Evolutionary conservation across 108 stramenopile species (phyloP).

Genomic region (Skeletonema grethae): DNA sequence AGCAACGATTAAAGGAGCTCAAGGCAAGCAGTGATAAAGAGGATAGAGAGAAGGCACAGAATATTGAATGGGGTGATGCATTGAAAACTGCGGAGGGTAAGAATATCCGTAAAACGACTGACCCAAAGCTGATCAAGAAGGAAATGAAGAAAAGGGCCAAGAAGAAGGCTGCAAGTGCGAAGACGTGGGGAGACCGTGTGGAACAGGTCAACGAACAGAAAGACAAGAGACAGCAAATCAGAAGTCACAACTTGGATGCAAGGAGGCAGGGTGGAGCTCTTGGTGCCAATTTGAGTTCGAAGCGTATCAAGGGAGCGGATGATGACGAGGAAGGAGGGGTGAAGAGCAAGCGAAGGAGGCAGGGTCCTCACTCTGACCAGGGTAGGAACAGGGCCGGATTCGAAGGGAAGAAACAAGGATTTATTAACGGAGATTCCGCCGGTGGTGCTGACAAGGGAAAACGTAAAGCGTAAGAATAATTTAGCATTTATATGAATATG

Average conservation of each 20-base stretch:
- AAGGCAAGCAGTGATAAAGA: slow-evolving; percentile 58
- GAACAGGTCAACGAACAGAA: slow-evolving; percentile 68
- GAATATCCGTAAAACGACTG: slow-evolving; percentile 74
- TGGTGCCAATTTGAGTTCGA: slow-evolving; percentile 79
- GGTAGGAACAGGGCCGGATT: slow-evolving; percentile 77
- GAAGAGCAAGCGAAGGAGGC: slow-evolving; percentile 42
- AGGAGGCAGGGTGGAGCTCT: slow-evolving; percentile 75
- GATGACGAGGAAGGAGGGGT: slow-evolving; percentile 28
- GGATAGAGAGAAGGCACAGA: slow-evolving; percentile 72
- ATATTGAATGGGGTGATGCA: slow-evolving; percentile 81
- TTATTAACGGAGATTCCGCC: slow-evolving; percentile 63
- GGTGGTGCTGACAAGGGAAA: slow-evolving; percentile 23
- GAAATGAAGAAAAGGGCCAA: slow-evolving; percentile 82
- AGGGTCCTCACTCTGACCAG: slow-evolving; percentile 45
- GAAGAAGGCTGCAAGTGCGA: slow-evolving; percentile 79
- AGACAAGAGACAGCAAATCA: slow-evolving; percentile 81
- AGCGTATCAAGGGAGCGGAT: slow-evolving; percentile 61
- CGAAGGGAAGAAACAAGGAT: slow-evolving; percentile 82
- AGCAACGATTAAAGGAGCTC: slow-evolving; percentile 68
- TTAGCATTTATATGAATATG: not conserved
- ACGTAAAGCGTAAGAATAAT: not conserved
- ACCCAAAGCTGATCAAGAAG: slow-evolving; percentile 84
- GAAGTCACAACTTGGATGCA: slow-evolving; percentile 78
- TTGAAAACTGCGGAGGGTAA: slow-evolving; percentile 64
- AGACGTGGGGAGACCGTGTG: slow-evolving; percentile 83